Base-by-base conservation (phyloP, 2,329 filamentous ascomycete species). In the Coleophoma crateriformis region DNA sequence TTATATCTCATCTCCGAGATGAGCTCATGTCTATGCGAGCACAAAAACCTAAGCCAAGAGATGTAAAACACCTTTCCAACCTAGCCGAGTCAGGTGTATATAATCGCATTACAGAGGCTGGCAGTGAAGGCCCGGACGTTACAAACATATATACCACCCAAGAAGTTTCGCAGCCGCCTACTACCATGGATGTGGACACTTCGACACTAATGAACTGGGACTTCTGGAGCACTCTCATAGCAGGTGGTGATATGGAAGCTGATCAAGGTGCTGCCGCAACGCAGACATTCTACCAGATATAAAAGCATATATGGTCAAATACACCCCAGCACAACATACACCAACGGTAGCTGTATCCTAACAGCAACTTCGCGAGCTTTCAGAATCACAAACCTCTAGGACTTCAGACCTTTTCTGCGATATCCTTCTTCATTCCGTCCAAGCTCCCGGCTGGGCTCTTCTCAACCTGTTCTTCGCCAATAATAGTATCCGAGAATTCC, bases 401-500 rank as follows among this genome's bases (percentile, higher is more conserved):
- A n/a, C 6, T 13, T 14, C 15, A 38, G 13, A 38, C 35, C 15
- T n/a, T 38, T 13, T 38, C 8, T 33, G 8, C 20, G 4, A 27
- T 32, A 32, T 27, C 19, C 41, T 13, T 27, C n/a, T 32, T 32
- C 3, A 27, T 20, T 19, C 14, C 22, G 11, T 20, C 6, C 15
- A 19, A 19, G 7, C 38, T 20, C 15, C 38, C 33, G 22, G 33
- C 13, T 35, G 22, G 15, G 33, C 33, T 10, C 17, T 11, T 37
- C 4, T 27, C 10, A 6, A 11, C 34, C 34, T 33, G 39, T 22
- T 45, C 49, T 34, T 50, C 49, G 19, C 45, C 45, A 6, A 47
- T 15, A 37, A 50, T 47, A 3, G 46, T 33, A 47, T 47, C 37
- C 4, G 17, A 3, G n/a, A 47, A 51, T 32, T 51, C 50, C 34